Evolutionary conservation across 495 filamentous ascomycete genomes (phyloP).

Genomic region (Hyaloscypha hepaticicola): DNA sequence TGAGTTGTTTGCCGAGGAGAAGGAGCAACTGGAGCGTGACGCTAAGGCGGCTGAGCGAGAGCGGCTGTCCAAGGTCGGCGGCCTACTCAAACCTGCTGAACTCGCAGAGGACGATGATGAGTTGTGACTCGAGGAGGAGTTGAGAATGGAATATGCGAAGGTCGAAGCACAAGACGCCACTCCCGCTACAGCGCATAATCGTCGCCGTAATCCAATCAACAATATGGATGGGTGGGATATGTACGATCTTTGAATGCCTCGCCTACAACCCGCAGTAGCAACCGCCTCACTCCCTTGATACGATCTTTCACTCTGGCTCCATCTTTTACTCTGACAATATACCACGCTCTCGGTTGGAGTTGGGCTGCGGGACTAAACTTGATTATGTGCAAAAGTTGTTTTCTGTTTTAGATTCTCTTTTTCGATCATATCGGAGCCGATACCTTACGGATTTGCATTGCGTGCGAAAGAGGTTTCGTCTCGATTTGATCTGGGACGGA

Average conservation of each 20-base stretch:
- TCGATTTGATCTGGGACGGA: neutral
- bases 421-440: slow-evolving; percentile 18
- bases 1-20: slow-evolving; percentile 92
- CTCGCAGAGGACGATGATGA: slow-evolving; percentile 81
- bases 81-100: slow-evolving; percentile 88
- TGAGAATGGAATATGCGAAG: slow-evolving; percentile 55
- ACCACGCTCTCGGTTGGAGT: slow-evolving; percentile 23
- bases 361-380: slow-evolving; percentile 15
- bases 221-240: slow-evolving; percentile 35
- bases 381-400: slow-evolving; percentile 26
- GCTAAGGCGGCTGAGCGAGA: slow-evolving; percentile 79
- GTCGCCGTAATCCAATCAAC: slow-evolving; percentile 13
- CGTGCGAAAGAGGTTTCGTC: slow-evolving; percentile 1
- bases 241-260: slow-evolving; percentile 30
- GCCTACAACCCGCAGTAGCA: neutral
- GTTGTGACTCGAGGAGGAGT: slow-evolving; percentile 76
- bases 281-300: slow-evolving; percentile 17
- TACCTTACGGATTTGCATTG: slow-evolving; percentile 24
- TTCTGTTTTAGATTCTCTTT: slow-evolving; percentile 26
- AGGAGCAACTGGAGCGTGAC: slow-evolving; percentile 78
- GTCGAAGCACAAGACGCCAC: slow-evolving; percentile 5
- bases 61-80: slow-evolving; percentile 87
- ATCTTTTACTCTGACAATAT: slow-evolving; percentile 13
- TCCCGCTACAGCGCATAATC: neutral
- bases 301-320: slow-evolving; percentile 10